Conservation (phyloP, 2,329 filamentous ascomycete genomes). For the Trichoderma atroviride region DNA sequence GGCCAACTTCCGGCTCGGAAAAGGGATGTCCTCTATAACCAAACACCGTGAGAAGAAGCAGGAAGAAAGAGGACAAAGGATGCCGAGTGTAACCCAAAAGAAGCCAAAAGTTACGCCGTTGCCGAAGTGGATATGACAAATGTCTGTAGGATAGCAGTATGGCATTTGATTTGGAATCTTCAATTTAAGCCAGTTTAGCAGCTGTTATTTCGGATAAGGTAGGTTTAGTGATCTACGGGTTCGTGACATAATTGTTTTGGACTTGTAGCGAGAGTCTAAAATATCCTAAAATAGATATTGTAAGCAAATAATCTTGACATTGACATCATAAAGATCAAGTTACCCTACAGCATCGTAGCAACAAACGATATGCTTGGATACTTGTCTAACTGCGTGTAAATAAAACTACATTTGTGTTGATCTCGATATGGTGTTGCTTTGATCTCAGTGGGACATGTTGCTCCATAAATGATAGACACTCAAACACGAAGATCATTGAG, state of each 20-base stretch:
- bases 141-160: neutral
- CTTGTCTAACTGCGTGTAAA: neutral
- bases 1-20: neutral
- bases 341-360: neutral
- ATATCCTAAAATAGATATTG: neutral
- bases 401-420: neutral
- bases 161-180: neutral
- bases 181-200: too few species aligned
- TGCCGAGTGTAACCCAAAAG: neutral
- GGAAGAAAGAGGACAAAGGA: neutral
- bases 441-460: neutral
- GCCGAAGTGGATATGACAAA: neutral
- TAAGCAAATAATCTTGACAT: neutral
- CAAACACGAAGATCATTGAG: neutral
- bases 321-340: neutral
- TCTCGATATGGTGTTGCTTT: neutral
- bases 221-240: neutral
- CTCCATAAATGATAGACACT: neutral
- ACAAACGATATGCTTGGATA: neutral
- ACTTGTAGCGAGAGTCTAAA: neutral
- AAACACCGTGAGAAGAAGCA: neutral
- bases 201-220: neutral
- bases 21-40: neutral
- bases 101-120: neutral
- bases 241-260: neutral